Conservation (phyloP, 192 early-diverging fungal genomes). For the Thamnidium elegans region DNA sequence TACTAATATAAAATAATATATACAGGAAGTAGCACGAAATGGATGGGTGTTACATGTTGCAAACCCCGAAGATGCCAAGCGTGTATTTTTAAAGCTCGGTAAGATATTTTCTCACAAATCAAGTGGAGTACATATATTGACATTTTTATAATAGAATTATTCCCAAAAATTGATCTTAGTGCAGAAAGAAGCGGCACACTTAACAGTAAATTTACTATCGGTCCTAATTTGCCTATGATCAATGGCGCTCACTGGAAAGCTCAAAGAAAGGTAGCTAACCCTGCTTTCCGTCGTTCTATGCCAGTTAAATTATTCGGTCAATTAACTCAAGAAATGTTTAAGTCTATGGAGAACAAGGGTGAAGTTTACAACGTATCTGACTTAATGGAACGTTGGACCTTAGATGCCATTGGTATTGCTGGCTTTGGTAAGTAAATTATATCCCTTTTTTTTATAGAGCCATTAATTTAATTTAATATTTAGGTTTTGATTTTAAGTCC, state of each 20-base stretch:
- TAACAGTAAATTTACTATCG: not conserved
- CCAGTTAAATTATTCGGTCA: conserved; percentile 21
- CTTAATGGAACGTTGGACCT: conserved; percentile 23
- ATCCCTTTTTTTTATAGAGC: too few species aligned
- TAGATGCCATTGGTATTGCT: conserved; percentile 30
- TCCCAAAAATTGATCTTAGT: not conserved
- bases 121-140: not conserved
- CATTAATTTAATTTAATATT: conserved; percentile 9
- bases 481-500: conserved; percentile 52
- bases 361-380: conserved; percentile 2
- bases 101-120: not conserved
- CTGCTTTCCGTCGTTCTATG: conserved; percentile 31
- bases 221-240: not conserved
- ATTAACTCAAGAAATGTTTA: conserved; percentile 17
- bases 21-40: not conserved
- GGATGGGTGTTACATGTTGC: not conserved
- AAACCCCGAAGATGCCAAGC: conserved; percentile 1
- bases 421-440: conserved; percentile 30
- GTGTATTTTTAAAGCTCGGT: not conserved
- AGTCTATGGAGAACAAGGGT: not conserved
- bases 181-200: not conserved
- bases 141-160: not conserved
- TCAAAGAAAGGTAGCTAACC: conserved; percentile 17
- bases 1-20: not conserved
- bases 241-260: conserved; percentile 13